Conservation (phyloP, 331 rosid genomes). For the Spiraea crenata region DNA sequence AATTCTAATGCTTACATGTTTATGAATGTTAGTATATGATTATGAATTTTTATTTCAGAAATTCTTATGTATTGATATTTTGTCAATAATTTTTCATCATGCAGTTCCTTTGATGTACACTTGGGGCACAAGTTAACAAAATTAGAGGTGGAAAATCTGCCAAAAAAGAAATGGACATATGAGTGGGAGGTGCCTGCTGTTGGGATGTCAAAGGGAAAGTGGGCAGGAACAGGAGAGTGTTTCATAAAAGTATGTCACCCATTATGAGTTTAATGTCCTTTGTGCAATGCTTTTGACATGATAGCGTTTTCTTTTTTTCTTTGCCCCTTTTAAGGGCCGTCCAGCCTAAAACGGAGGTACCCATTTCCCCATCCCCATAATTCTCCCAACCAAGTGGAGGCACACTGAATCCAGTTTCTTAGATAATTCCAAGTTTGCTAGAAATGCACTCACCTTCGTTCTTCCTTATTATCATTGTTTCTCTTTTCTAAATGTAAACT, state of each 20-base stretch:
- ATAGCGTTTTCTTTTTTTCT: not conserved
- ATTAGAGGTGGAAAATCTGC: constrained; percentile 55
- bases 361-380: not conserved
- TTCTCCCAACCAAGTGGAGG: constrained; percentile 2
- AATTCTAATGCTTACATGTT: not conserved
- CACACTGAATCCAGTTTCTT: not conserved
- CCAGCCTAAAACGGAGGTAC: not conserved
- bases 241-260: constrained; percentile 55
- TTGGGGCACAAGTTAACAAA: constrained; percentile 57
- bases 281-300: constrained; percentile 3
- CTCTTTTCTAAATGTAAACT: too few relatives aligned
- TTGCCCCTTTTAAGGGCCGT: not conserved
- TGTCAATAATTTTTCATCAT: constrained; percentile 3
- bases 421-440: not conserved
- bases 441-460: not conserved
- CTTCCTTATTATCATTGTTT: too few relatives aligned
- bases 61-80: not conserved
- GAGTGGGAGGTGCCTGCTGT: constrained; percentile 70
- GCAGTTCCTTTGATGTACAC: constrained; percentile 68
- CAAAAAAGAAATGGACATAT: constrained; percentile 48
- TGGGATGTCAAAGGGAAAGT: constrained; percentile 74
- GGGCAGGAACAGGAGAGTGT: constrained; percentile 82
- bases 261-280: not conserved
- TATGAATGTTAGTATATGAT: not conserved
- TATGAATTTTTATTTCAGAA: not conserved